These are phyloP conservation scores for Apiospora sp. DNA, from an alignment of 2,329 filamentous ascomycete species.

Conservation along the genomic window DNA sequence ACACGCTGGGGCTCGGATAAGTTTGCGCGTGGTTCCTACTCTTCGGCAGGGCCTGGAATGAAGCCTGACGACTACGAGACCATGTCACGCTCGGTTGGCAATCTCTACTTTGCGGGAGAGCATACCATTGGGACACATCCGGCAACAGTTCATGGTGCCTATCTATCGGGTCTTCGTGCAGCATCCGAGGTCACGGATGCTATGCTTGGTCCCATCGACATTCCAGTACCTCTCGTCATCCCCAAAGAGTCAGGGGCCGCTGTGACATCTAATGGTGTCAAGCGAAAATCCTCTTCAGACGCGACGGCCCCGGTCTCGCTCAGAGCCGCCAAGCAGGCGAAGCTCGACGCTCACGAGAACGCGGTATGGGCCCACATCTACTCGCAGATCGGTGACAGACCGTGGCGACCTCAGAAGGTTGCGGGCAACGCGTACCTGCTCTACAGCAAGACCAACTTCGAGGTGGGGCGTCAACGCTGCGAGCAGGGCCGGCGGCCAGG, in stretches of 20 bases:
- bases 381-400: constrained; percentile 74
- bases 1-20: constrained; percentile 92
- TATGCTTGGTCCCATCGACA: constrained; percentile 80
- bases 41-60: constrained; percentile 86
- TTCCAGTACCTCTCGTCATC: constrained; percentile 78
- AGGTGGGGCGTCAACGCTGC: constrained; percentile 66
- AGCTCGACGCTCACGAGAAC: constrained; percentile 64
- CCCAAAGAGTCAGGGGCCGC: constrained; percentile 61
- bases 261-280: constrained; percentile 46
- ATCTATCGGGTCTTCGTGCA: constrained; percentile 88
- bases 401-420: constrained; percentile 74
- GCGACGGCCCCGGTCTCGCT: constrained; percentile 43
- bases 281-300: constrained; percentile 57
- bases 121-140: constrained; percentile 96
- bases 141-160: constrained; percentile 95
- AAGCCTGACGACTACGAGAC: constrained; percentile 87
- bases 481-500: constrained; percentile 71
- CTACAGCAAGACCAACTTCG: constrained; percentile 81
- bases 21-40: constrained; percentile 95
- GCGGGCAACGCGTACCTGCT: constrained; percentile 88
- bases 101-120: constrained; percentile 94
- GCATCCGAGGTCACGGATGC: constrained; percentile 85
- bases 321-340: constrained; percentile 59
- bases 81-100: constrained; percentile 86
- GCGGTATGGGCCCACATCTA: constrained; percentile 61